phyloP scores from a whole-genome alignment of 257 asterid species.

The Cruciata laevipes region DNA sequence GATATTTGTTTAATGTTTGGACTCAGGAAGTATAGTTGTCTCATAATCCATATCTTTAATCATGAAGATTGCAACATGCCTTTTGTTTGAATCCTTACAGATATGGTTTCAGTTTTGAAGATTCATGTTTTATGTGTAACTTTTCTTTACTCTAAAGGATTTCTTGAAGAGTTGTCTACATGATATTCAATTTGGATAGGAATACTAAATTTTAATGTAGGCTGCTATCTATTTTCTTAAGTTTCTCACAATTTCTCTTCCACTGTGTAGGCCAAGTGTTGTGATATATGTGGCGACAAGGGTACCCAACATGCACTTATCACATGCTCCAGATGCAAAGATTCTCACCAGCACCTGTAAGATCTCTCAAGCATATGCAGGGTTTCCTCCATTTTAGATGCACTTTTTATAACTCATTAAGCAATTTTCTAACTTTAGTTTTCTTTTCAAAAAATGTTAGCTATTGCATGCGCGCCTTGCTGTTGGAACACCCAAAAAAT shows the following conservation, averaged over 20 bases:
- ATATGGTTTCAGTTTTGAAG: neutral
- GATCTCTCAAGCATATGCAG: constrained; percentile 13
- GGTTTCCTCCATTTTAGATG: neutral
- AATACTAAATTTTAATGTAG: neutral
- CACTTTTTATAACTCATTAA: neutral
- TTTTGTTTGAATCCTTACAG: neutral
- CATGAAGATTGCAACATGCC: no score
- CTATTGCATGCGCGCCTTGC: constrained; percentile 40
- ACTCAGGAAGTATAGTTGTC: no score
- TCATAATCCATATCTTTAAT: no score
- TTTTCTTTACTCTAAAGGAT: neutral
- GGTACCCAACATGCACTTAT: constrained; percentile 37
- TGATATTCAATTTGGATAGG: neutral
- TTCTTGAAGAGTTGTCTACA: neutral
- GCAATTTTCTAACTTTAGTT: neutral
- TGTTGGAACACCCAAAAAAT: constrained; percentile 11
- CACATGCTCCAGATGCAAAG: constrained; percentile 49
- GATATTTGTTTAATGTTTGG: no score
- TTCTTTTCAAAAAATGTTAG: constrained; percentile 27
- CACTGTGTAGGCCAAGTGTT: constrained; percentile 42
- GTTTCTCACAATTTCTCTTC: neutral
- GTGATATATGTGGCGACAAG: constrained; percentile 54
- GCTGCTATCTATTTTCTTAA: neutral
- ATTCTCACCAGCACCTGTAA: constrained; percentile 47
- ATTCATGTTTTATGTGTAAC: neutral